phyloP scores from a whole-genome alignment of 2,329 filamentous ascomycete species.

The Herpotrichia juniperi region DNA sequence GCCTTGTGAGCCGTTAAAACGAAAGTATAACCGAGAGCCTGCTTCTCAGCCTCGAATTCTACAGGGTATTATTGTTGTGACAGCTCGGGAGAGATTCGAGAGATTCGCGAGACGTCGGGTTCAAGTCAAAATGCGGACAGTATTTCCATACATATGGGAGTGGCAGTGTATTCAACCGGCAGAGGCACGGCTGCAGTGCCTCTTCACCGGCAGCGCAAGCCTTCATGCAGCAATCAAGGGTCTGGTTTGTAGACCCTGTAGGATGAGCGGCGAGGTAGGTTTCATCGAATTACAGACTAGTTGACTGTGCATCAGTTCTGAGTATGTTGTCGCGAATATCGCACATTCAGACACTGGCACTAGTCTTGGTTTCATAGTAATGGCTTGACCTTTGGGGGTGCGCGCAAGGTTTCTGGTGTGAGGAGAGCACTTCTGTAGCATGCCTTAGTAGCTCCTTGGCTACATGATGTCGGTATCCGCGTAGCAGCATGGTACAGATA shows the following conservation, averaged over 20 bases:
- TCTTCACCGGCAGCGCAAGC: slow-evolving; percentile 8
- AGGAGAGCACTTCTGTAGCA: background rate
- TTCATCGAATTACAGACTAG: no score
- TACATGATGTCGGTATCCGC: background rate
- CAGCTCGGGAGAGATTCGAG: no score
- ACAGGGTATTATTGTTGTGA: no score
- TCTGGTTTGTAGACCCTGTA: background rate
- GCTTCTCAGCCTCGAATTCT: no score
- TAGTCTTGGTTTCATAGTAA: background rate
- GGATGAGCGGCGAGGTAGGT: background rate
- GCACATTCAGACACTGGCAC: no score
- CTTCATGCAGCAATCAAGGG: slow-evolving; percentile 1
- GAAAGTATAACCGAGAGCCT: no score
- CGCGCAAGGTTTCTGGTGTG: background rate
- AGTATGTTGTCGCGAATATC: no score
- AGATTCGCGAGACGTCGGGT: no score
- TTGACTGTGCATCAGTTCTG: no score
- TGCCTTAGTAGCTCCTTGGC: slow-evolving; percentile 1
- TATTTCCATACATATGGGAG: background rate
- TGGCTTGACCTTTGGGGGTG: background rate
- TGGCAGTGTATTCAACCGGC: background rate
- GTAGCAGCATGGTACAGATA: background rate
- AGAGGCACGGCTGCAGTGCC: background rate
- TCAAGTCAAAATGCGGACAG: no score
- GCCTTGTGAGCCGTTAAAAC: background rate